Percentiles rank a stretch among this genome's conserved stretches.
Conservation (phyloP, 2,329 filamentous ascomycete species). For the Xylariaceae sp. region DNA sequence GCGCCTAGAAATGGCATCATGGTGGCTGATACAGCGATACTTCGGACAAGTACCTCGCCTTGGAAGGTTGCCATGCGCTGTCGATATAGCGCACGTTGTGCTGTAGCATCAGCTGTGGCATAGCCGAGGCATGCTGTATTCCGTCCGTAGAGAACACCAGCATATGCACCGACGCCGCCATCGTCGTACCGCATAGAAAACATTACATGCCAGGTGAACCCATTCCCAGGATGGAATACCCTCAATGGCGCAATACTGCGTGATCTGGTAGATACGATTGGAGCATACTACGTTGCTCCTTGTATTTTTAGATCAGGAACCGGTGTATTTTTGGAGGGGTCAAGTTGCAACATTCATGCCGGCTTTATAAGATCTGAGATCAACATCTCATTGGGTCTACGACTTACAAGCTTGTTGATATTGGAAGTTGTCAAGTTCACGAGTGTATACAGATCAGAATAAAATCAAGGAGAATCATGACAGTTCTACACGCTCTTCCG, state of each 20-base stretch:
- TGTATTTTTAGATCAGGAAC: too few species aligned
- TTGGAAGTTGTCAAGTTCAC: not conserved
- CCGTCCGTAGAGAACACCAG: not conserved
- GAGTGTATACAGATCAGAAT: not conserved
- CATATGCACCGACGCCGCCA: not conserved
- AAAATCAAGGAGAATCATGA: constrained; percentile 16
- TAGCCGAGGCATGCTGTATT: not conserved
- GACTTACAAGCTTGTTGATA: too few species aligned
- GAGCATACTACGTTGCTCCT: too few species aligned
- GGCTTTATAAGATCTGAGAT: too few species aligned
- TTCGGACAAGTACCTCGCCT: not conserved
- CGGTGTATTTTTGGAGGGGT: too few species aligned
- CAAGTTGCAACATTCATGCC: too few species aligned
- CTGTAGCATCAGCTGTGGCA: not conserved
- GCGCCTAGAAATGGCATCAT: not conserved
- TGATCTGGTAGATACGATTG: too few species aligned
- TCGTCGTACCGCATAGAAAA: not conserved
- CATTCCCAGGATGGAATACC: not conserved
- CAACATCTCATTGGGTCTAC: too few species aligned
- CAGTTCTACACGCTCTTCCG: constrained; percentile 23
- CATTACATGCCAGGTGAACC: not conserved
- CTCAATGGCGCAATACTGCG: not conserved
- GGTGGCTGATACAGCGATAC: too few species aligned
- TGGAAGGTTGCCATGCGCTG: not conserved
- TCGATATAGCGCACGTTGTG: not conserved